Percentiles rank a stretch among this genome's conserved stretches.
Conservation (phyloP, 2,329 filamentous ascomycete genomes). For the Gaeumannomyces tritici region DNA sequence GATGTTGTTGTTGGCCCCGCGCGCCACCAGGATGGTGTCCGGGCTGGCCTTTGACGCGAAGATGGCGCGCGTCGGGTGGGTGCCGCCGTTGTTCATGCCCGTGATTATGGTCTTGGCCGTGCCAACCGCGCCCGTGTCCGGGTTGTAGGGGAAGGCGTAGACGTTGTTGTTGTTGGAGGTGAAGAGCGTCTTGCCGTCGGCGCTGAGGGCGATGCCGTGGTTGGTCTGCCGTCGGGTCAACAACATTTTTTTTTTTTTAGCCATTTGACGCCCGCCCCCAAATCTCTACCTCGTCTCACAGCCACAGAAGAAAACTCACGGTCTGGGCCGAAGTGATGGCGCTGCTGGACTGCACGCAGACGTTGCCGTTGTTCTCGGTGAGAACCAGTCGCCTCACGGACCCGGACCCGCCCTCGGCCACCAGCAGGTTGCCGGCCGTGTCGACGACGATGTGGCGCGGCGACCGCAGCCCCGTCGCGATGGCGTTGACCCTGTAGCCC, state of each 20-base stretch:
- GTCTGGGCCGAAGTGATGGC: slow-evolving; percentile 13
- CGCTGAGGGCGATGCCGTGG: slow-evolving; percentile 37
- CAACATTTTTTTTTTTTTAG: too few species aligned
- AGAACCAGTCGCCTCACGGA: slow-evolving; percentile 27
- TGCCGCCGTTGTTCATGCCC: slow-evolving; percentile 34
- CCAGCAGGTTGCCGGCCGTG: slow-evolving; percentile 2
- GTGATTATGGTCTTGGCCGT: slow-evolving; percentile 34
- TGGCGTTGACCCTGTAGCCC: slow-evolving; percentile 10
- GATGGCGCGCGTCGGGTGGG: slow-evolving; percentile 52
- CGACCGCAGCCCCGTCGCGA: slow-evolving; percentile 10
- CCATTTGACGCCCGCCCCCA: too few species aligned
- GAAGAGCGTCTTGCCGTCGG: slow-evolving; percentile 36
- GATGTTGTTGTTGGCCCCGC: slow-evolving; percentile 11
- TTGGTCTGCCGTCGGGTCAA: slow-evolving; percentile 18
- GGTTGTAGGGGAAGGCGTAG: slow-evolving; percentile 52
- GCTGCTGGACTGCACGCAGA: slow-evolving; percentile 23
- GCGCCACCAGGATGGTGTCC: slow-evolving; percentile 27
- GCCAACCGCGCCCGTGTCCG: slow-evolving; percentile 32
- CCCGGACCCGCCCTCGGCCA: slow-evolving; percentile 2
- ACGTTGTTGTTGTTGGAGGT: slow-evolving; percentile 44
- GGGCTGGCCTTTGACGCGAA: slow-evolving; percentile 41
- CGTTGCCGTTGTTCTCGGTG: slow-evolving; percentile 27
- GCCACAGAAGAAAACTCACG: background rate
- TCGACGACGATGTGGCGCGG: slow-evolving; percentile 9
- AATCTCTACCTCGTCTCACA: too few species aligned